These are phyloP conservation scores for Limnomonas spitsbergensis DNA, from an alignment of 139 green algal species.

Conservation along the genomic window DNA sequence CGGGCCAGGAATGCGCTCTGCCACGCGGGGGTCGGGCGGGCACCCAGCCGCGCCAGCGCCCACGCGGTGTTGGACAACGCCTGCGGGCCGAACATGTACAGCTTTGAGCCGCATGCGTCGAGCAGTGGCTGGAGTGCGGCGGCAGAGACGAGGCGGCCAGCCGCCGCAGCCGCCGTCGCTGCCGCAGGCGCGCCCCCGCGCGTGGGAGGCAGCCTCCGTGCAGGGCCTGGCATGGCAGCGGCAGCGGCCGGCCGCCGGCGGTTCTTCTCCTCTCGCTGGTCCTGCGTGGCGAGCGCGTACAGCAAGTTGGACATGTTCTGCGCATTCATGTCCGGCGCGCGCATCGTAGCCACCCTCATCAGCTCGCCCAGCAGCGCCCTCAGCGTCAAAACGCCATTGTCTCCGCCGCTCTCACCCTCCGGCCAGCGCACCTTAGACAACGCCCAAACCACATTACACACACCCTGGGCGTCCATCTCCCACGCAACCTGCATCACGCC, in stretches of 20 bases:
- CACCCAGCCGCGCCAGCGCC: background rate
- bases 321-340: background rate
- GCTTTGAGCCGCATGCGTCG: background rate
- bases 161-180: too few species aligned
- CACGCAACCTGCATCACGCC: background rate
- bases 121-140: background rate
- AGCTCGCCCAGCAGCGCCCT: background rate
- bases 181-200: too few species aligned
- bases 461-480: background rate
- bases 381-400: too few species aligned
- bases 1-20: background rate
- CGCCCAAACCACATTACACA: background rate
- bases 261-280: background rate
- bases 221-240: background rate
- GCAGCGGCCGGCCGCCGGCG: too few species aligned
- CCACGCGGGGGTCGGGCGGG: background rate
- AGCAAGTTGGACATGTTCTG: slow-evolving; percentile 5
- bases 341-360: background rate
- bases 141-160: background rate
- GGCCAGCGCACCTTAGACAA: background rate
- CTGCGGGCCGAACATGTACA: background rate
- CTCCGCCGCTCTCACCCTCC: too few species aligned
- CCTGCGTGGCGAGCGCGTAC: background rate
- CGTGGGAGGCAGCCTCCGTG: too few species aligned
- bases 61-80: background rate